Evolutionary conservation across 2,329 filamentous ascomycete genomes (phyloP), one percentile per base, ranked within the genome.

Genomic region (Setomelanomma holmii): DNA sequence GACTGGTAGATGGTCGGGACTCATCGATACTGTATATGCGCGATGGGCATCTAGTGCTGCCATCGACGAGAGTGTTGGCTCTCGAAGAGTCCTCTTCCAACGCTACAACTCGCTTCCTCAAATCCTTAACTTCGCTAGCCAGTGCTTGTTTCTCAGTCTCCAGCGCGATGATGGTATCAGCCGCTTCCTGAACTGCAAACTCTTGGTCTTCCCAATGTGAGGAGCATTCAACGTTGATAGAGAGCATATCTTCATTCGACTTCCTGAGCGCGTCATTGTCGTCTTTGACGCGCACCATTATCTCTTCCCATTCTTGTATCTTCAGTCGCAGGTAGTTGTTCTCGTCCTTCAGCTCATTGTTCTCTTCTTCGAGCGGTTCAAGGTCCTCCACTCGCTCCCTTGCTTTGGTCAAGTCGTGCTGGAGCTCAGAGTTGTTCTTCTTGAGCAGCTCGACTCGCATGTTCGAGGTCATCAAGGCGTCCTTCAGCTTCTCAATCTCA

Each of bases 11-110:
- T n/a, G 70, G 68, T 5, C 68, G 60, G 4, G 68, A 66, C 36
- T 72, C 72, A 33, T 74, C 69, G 21, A 73, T 68, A 47, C 68
- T 73, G 35, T 65, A 64, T 30, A 72, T 55, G 16, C 63, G 63
- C n/a, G 55, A 47, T 8, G 66, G 66, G 36, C 57, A 63, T 2
- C 55, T 45, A 0, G 56, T 42, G 27, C 44, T 58, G 10, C 58
- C 60, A 40, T 66, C 59, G 19, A 61, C 41, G 4, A 63, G 56
- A 22, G 57, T 49, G 35, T 51, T 51, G 14, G 54, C 23, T 6
- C 46, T 40, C 6, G 47, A 56, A 33, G 50, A 39, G 14, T 39
- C 40, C n/a, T 45, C 46, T 40, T 68, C 62, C 4, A 64, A 42
- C 2, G 42, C 54, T 11, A 51, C 40, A 5, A 64, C 53, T 35